These are phyloP conservation scores for Aspergillus cejpii DNA, from an alignment of 2,329 filamentous ascomycete species.

Conservation along the genomic window DNA sequence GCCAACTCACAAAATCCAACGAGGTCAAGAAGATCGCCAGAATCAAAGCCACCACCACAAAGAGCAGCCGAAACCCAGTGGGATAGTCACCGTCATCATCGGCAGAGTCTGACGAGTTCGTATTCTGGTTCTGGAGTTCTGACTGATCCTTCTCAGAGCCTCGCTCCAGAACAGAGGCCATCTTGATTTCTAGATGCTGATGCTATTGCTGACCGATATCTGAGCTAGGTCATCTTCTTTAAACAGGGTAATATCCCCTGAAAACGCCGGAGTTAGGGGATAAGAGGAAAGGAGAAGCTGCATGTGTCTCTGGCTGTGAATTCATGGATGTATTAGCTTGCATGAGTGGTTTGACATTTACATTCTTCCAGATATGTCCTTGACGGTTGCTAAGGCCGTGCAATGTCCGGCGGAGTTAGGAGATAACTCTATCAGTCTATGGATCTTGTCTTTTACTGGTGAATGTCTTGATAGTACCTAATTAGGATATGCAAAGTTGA, in stretches of 20 bases:
- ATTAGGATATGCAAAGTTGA: too few relatives aligned
- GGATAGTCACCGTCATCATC: not conserved
- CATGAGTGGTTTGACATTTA: too few relatives aligned
- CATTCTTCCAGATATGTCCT: not conserved
- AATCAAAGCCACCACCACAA: not conserved
- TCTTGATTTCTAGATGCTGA: not conserved
- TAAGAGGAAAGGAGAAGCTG: not conserved
- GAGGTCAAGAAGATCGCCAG: not conserved
- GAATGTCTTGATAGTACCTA: too few relatives aligned
- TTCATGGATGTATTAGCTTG: too few relatives aligned
- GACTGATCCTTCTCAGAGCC: not conserved
- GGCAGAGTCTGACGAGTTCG: not conserved
- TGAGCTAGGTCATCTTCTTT: not conserved
- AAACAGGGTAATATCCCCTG: not conserved
- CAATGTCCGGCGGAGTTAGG: not conserved
- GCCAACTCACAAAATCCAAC: not conserved
- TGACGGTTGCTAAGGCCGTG: not conserved
- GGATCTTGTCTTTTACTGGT: not conserved
- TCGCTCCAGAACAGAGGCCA: not conserved
- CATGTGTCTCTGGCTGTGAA: too few relatives aligned
- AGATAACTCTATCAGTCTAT: too few relatives aligned
- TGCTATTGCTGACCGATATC: too few relatives aligned
- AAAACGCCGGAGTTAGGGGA: not conserved
- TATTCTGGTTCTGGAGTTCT: too few relatives aligned
- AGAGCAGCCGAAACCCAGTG: not conserved